Evolutionary conservation across 2,329 filamentous ascomycete species (phyloP).

Genomic region (Neoscytalidium dimidiatum): DNA sequence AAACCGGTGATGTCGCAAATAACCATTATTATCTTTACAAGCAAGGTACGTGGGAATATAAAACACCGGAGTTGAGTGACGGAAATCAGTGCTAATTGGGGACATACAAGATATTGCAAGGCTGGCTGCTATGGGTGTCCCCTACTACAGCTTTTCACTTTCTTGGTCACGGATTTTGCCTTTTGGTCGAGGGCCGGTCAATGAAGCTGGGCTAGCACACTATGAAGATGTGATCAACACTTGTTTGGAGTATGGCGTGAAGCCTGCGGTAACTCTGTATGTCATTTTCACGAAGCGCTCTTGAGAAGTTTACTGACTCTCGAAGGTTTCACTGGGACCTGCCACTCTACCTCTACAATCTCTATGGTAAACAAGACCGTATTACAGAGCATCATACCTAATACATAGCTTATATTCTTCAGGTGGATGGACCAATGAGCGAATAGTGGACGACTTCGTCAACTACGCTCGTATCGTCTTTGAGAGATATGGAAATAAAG

Average conservation of each 20-base stretch:
- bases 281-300: background rate
- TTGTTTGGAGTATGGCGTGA: conserved; percentile 45
- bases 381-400: background rate
- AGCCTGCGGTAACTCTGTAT: conserved; percentile 47
- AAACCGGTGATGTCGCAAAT: conserved; percentile 51
- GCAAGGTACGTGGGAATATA: conserved; percentile 33
- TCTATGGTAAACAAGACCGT: conserved; percentile 30
- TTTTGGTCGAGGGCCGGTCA: conserved; percentile 48
- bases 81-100: background rate
- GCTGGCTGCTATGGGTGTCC: conserved; percentile 36
- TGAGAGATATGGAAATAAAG: conserved; percentile 40
- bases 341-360: conserved; percentile 38
- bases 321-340: conserved; percentile 10
- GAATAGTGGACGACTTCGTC: conserved; percentile 40
- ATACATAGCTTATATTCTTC: background rate
- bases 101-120: conserved; percentile 38
- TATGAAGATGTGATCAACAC: conserved; percentile 52
- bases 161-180: conserved; percentile 53
- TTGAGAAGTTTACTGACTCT: background rate
- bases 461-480: conserved; percentile 44
- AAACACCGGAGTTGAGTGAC: background rate
- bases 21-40: conserved; percentile 55
- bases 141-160: conserved; percentile 46
- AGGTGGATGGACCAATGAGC: conserved; percentile 36
- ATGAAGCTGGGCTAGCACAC: conserved; percentile 48